These are phyloP conservation scores for Chrysosporium keratinophilum DNA, from an alignment of 2,329 filamentous ascomycete species.

Conservation along the genomic window DNA sequence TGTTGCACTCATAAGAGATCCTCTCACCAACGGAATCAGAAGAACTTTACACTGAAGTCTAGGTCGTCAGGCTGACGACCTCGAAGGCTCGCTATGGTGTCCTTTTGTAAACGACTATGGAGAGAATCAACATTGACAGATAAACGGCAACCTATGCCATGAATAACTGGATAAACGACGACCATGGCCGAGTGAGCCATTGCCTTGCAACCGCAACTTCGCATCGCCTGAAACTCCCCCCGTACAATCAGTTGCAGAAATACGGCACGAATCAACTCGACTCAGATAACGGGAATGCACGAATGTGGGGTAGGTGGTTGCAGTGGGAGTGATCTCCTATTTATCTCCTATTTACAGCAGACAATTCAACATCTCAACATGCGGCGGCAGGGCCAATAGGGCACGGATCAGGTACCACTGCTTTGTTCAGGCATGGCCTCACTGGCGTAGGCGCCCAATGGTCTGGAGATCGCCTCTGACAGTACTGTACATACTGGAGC, in stretches of 20 bases:
- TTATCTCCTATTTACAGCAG: neutral
- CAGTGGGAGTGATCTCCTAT: neutral
- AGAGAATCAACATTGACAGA: no score
- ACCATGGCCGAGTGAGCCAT: neutral
- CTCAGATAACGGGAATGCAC: neutral
- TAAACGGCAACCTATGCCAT: no score
- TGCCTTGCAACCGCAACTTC: neutral
- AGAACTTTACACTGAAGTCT: no score
- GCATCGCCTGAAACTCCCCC: neutral
- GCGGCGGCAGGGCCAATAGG: neutral
- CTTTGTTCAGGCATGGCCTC: conserved; percentile 10
- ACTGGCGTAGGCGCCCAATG: conserved; percentile 2
- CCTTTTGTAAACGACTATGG: no score
- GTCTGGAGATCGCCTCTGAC: neutral
- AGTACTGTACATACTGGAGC: neutral
- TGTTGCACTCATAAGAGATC: no score
- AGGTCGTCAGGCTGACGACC: no score
- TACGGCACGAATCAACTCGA: neutral
- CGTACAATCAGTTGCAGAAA: neutral
- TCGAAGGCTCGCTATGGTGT: no score
- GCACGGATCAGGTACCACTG: conserved; percentile 10
- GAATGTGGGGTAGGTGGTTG: conserved; percentile 3
- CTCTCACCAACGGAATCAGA: no score
- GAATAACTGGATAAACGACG: no score
- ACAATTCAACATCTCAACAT: neutral